Base-by-base conservation (phyloP, 2,329 filamentous ascomycete species). In the Trichoderma breve region DNA sequence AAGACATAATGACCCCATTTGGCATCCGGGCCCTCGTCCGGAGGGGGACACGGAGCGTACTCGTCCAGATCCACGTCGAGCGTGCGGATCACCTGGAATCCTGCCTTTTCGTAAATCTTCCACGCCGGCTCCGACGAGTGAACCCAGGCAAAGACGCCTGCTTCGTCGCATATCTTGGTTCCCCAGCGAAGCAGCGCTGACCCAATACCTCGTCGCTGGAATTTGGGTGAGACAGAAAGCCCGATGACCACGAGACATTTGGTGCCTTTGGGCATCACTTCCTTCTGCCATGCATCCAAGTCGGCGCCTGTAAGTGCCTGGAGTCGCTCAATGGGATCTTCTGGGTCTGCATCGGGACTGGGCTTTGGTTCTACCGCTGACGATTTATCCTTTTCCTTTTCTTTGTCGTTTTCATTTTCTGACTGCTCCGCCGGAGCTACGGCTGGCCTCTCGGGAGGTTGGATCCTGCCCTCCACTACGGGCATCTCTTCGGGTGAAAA, bases 1-100 rank as follows among this genome's bases (percentile, higher is more conserved):
- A 81, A 81, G 3, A 77, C 76, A 72, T 81, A 82, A 30, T 75
- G 73, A 2, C 79, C 79, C 80, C 80, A 81, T 72, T 75, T 78
- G 6, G 75, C 76, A 14, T 71, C 73, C 5, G 71, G 72, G 2
- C 77, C 76, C 53, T 78, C 75, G 18, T 73, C 71, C 14, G 77
- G 75, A 34, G 76, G 76, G 11, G 76, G 72, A 53, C 74, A 74
- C 7, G 73, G 73, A 21, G 77, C 78, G 72, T 79, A 81, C 28
- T 78, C 74, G 68, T 82, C 80, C 73, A 82, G 68, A 60, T 80
- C 75, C 15, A 81, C 47, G 15, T 78, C 77, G 18, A 81, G 74
- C 15, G 62, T 75, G 7, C 78, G 77, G 8, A 78, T 76, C 8
- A 77, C 73, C 62, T 76, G 74, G 57, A 80, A 82, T 1, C 79